Evolutionary conservation across 2,329 filamentous ascomycete genomes (phyloP).

Genomic region (Aspergillus transmontanensis): DNA sequence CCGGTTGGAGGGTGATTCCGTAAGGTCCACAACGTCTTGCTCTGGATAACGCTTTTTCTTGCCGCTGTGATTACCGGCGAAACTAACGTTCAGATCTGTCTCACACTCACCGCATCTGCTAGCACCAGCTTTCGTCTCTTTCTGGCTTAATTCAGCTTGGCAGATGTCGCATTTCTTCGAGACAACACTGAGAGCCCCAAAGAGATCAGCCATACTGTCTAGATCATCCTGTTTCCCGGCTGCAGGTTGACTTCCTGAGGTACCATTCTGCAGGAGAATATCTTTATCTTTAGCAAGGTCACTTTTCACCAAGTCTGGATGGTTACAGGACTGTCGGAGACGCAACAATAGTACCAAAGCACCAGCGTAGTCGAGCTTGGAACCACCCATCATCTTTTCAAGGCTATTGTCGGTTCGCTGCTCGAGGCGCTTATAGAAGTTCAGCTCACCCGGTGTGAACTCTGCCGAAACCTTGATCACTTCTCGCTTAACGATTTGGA

Average conservation of each 20-base stretch:
- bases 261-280: slow-evolving; percentile 68
- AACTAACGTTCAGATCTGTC: slow-evolving; percentile 68
- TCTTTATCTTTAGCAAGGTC: slow-evolving; percentile 88
- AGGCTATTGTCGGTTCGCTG: slow-evolving; percentile 83
- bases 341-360: slow-evolving; percentile 90
- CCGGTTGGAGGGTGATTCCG: slow-evolving; percentile 28
- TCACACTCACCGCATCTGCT: slow-evolving; percentile 74
- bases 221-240: slow-evolving; percentile 63
- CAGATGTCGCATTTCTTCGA: slow-evolving; percentile 83
- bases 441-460: slow-evolving; percentile 77
- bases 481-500: slow-evolving; percentile 90
- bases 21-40: slow-evolving; percentile 36
- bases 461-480: slow-evolving; percentile 77
- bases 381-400: slow-evolving; percentile 81
- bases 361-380: slow-evolving; percentile 84
- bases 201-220: slow-evolving; percentile 81
- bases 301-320: slow-evolving; percentile 82
- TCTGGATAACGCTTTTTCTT: slow-evolving; percentile 49
- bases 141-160: slow-evolving; percentile 65
- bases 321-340: slow-evolving; percentile 90
- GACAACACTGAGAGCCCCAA: slow-evolving; percentile 79
- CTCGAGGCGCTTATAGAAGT: slow-evolving; percentile 84
- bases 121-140: slow-evolving; percentile 56
- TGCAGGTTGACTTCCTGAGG: slow-evolving; percentile 52
- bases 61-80: slow-evolving; percentile 37